phyloP scores from a whole-genome alignment of 2,329 filamentous ascomycete genomes.

The Aspergillus terreus region DNA sequence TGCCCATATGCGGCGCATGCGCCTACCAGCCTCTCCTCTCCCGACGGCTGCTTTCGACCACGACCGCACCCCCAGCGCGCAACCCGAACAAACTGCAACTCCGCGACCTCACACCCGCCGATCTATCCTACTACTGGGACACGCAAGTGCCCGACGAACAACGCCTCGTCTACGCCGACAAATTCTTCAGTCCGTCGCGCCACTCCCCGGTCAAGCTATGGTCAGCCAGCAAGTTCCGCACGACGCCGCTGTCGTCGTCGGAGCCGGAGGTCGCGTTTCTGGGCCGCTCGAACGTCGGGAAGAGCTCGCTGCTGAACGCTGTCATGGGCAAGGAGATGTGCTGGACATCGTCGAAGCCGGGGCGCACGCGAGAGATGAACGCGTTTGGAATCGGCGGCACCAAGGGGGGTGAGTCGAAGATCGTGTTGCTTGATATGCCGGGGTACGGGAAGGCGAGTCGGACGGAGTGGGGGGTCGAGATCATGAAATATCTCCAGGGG shows the following conservation, averaged over 20 bases:
- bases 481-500: slow-evolving; percentile 63
- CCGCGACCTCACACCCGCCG: slow-evolving; percentile 27
- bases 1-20: slow-evolving; percentile 4
- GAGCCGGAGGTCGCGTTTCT: slow-evolving; percentile 64
- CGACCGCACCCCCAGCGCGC: slow-evolving; percentile 4
- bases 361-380: slow-evolving; percentile 63
- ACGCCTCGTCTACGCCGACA: slow-evolving; percentile 45
- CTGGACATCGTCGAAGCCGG: slow-evolving; percentile 57
- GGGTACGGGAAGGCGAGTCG: slow-evolving; percentile 64
- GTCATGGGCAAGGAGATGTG: slow-evolving; percentile 53
- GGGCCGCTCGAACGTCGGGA: slow-evolving; percentile 68
- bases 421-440: slow-evolving; percentile 67
- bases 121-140: slow-evolving; percentile 50
- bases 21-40: neutral
- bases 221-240: slow-evolving; percentile 58
- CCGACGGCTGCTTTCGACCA: slow-evolving; percentile 10
- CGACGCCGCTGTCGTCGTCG: slow-evolving; percentile 50
- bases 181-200: slow-evolving; percentile 44
- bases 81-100: slow-evolving; percentile 27
- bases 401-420: slow-evolving; percentile 40
- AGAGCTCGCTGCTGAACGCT: slow-evolving; percentile 64
- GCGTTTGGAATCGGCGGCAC: slow-evolving; percentile 59
- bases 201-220: slow-evolving; percentile 56
- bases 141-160: slow-evolving; percentile 41
- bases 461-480: slow-evolving; percentile 62